A percentile compares a stretch with the other conserved stretches of the same genome.
Evolutionary conservation across 225 moss, liverwort and hornwort genomes (phyloP).

Genomic region (Takakia lepidozioides): DNA sequence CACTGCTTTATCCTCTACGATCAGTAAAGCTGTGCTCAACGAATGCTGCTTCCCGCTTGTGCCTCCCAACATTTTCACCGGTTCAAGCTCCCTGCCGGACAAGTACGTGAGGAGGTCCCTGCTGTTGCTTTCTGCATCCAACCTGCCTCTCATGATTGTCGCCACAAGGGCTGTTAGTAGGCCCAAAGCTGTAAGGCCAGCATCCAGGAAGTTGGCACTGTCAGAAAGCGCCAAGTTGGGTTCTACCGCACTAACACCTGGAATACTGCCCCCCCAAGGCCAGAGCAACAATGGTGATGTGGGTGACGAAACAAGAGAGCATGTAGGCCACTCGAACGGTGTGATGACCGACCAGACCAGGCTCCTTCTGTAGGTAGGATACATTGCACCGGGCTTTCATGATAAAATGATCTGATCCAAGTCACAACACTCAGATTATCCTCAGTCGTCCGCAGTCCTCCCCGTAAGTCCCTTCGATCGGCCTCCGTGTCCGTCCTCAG

Average conservation of each 20-base stretch:
- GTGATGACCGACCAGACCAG: too few species aligned
- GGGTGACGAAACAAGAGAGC: too few species aligned
- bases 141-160: slow-evolving; percentile 8
- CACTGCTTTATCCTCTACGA: slow-evolving; percentile 12
- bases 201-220: slow-evolving; percentile 21
- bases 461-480: too few species aligned
- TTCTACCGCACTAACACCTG: slow-evolving; percentile 6
- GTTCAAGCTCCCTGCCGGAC: background rate
- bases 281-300: too few species aligned
- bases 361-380: too few species aligned
- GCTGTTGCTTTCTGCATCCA: slow-evolving; percentile 27
- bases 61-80: slow-evolving; percentile 7
- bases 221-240: slow-evolving; percentile 12
- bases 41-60: slow-evolving; percentile 10
- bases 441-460: too few species aligned
- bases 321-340: too few species aligned
- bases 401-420: too few species aligned
- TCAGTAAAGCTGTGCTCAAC: slow-evolving; percentile 11
- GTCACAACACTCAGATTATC: too few species aligned
- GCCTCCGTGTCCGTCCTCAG: too few species aligned
- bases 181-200: slow-evolving; percentile 26
- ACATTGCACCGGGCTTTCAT: too few species aligned
- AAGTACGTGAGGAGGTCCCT: slow-evolving; percentile 16
- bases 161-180: slow-evolving; percentile 12
- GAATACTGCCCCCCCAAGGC: slow-evolving; percentile 2